Conservation (phyloP, 108 stramenopile species). For the Cyclostephanos tholiformis region DNA sequence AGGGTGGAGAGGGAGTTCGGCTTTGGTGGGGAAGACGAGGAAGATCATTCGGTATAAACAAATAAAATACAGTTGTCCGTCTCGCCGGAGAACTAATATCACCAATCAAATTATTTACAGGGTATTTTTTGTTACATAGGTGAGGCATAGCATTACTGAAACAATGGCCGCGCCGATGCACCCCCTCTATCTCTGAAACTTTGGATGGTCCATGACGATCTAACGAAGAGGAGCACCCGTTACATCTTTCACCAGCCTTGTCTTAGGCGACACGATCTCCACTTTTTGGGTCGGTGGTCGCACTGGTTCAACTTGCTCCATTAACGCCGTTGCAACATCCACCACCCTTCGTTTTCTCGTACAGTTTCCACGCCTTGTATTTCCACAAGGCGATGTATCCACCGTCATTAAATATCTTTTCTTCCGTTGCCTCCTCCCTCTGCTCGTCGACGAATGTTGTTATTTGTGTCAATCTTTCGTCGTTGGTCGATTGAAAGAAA, state of each 20-base stretch:
- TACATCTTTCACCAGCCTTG: neutral
- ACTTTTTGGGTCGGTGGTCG: neutral
- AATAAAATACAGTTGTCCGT: neutral
- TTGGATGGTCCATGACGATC: neutral
- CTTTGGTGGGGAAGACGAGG: constrained; percentile 26
- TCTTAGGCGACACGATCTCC: neutral
- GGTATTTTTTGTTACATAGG: neutral
- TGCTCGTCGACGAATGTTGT: constrained; percentile 35
- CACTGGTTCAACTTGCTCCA: neutral
- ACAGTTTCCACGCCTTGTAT: constrained; percentile 30
- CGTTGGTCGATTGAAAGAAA: neutral
- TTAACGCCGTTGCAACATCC: neutral
- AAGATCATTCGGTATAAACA: neutral
- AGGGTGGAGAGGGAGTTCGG: constrained; percentile 40
- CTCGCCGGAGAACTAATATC: neutral
- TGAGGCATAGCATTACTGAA: neutral
- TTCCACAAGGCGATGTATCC: constrained; percentile 30
- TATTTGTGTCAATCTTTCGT: neutral
- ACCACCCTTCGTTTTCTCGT: neutral
- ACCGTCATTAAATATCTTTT: constrained; percentile 27
- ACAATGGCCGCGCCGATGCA: neutral
- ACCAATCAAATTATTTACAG: neutral
- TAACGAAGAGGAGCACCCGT: neutral
- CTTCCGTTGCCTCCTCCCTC: constrained; percentile 25
- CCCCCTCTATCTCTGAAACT: neutral